phyloP scores from a whole-genome alignment of 2,329 filamentous ascomycete genomes.

The Penicillium sp. region DNA sequence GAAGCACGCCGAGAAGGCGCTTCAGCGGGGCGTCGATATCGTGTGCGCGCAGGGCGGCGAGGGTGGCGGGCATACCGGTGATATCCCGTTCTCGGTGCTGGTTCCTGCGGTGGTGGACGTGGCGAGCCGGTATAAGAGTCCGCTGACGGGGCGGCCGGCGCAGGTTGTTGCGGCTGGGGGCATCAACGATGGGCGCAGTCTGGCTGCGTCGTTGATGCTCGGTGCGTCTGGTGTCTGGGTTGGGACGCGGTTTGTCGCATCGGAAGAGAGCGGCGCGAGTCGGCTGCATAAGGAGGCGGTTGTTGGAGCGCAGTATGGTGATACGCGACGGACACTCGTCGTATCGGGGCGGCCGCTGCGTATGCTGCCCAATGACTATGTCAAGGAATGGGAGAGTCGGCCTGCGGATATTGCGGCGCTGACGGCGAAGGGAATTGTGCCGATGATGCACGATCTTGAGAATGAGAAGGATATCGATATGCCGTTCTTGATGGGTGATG shows the following conservation, averaged over 20 bases:
- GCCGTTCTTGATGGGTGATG: constrained; percentile 92
- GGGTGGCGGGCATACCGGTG: constrained; percentile 88
- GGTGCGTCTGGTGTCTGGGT: constrained; percentile 91
- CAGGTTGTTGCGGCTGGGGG: constrained; percentile 88
- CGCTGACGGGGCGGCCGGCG: constrained; percentile 66
- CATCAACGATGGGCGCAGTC: constrained; percentile 73
- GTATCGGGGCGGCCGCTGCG: constrained; percentile 77
- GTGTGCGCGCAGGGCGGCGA: constrained; percentile 91
- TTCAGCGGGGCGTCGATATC: constrained; percentile 83
- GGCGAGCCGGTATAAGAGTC: constrained; percentile 67
- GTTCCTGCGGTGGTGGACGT: constrained; percentile 86
- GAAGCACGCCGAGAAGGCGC: constrained; percentile 83
- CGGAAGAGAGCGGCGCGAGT: constrained; percentile 74
- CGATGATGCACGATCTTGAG: constrained; percentile 78
- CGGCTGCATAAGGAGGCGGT: constrained; percentile 81
- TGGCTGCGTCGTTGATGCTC: constrained; percentile 81
- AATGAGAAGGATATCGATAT: constrained; percentile 77
- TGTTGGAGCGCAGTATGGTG: constrained; percentile 72
- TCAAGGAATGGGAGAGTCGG: constrained; percentile 73
- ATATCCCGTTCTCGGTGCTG: constrained; percentile 79
- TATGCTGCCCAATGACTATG: constrained; percentile 78
- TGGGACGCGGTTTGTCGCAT: constrained; percentile 86
- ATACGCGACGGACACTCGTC: constrained; percentile 79
- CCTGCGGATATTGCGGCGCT: constrained; percentile 72
- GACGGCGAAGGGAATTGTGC: constrained; percentile 73